Evolutionary conservation across 495 filamentous ascomycete genomes (phyloP).

Genomic region (Penicillium paxilli): DNA sequence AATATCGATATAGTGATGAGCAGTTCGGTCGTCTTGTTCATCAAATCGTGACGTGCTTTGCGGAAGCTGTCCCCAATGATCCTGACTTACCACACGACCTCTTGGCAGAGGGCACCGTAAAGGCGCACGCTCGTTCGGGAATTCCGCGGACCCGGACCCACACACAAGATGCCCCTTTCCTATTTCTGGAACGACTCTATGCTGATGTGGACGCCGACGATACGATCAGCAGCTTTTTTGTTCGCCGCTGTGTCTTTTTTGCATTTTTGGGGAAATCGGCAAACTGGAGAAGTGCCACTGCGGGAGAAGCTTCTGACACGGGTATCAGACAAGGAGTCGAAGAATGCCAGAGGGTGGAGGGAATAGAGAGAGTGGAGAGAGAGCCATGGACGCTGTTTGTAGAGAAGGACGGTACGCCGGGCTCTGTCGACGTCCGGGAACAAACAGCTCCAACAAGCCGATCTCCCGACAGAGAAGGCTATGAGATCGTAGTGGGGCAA

Average conservation of each 20-base stretch:
- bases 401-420: too few relatives aligned
- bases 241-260: constrained; percentile 31
- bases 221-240: constrained; percentile 29
- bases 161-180: constrained; percentile 16
- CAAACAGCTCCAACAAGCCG: too few relatives aligned
- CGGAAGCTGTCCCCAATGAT: constrained; percentile 20
- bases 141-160: constrained; percentile 15
- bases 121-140: constrained; percentile 17
- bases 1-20: neutral
- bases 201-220: constrained; percentile 12
- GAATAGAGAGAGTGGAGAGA: too few relatives aligned
- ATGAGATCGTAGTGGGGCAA: neutral
- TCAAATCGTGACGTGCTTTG: constrained; percentile 27
- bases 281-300: neutral
- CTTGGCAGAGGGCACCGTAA: constrained; percentile 9
- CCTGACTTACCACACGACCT: neutral
- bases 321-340: too few relatives aligned
- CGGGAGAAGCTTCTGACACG: too few relatives aligned
- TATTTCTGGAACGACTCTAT: constrained; percentile 32
- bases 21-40: neutral
- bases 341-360: too few relatives aligned
- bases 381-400: too few relatives aligned
- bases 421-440: too few relatives aligned
- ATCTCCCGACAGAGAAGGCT: too few relatives aligned
- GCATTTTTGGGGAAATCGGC: neutral